phyloP scores from a whole-genome alignment of 148 eudicot species.

The Camellia sinensis region DNA sequence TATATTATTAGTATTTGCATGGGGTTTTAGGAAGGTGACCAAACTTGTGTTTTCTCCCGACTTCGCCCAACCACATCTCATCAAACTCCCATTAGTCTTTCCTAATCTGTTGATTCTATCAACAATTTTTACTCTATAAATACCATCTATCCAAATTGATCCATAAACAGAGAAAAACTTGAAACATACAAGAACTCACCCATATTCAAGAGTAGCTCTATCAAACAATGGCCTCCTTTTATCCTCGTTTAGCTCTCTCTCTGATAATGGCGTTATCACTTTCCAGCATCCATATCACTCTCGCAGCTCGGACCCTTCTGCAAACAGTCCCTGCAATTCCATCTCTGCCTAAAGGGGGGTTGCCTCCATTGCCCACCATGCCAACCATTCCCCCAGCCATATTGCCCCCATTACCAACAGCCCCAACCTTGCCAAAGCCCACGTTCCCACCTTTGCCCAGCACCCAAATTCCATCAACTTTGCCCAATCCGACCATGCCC shows the following conservation, averaged over 20 bases:
- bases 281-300: conserved; percentile 2
- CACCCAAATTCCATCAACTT: neutral
- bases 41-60: neutral
- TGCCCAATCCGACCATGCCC: conserved; percentile 6
- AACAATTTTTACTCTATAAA: too few species aligned
- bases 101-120: too few species aligned
- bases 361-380: conserved; percentile 21
- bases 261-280: neutral
- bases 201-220: neutral
- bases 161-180: neutral
- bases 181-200: neutral
- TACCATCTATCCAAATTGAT: too few species aligned
- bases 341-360: conserved; percentile 10
- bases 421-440: conserved; percentile 15
- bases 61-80: conserved; percentile 8
- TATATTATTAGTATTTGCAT: too few species aligned
- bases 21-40: neutral
- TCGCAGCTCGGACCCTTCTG: conserved; percentile 13
- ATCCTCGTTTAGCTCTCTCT: neutral
- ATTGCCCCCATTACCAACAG: neutral
- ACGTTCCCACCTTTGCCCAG: conserved; percentile 9
- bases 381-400: conserved; percentile 14
- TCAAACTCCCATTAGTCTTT: neutral
- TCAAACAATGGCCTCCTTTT: conserved; percentile 3
- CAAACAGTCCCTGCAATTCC: conserved; percentile 14